Base-by-base conservation (phyloP, 2,329 filamentous ascomycete genomes). In the Helicocarpus griseus region DNA sequence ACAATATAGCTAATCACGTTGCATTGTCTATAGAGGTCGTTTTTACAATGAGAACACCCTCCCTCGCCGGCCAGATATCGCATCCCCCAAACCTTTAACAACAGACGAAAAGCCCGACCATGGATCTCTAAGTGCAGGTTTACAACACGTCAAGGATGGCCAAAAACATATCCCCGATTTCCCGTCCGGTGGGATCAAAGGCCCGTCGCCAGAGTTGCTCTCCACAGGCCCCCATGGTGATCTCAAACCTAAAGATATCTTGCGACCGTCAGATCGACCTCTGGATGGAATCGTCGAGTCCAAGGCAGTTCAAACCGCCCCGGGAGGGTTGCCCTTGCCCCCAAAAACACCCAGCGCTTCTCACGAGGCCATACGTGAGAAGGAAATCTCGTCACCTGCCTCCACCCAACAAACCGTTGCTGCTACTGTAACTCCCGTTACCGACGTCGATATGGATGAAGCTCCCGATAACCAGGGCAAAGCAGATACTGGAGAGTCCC, bases 11-110 rank as follows among this genome's bases (percentile, higher is more conserved):
- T 22, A 40, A 31, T 48, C 36, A 21, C 22, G 19, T 19, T 8
- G 5, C 56, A n/a, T 35, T 59, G 4, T 28, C 39, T 53, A 47
- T 59, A 81, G 79, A 73, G 76, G 77, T 59, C 77, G 74, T 54
- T 72, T 71, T 62, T 82, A 81, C 67, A 70, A 79, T 63, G 76
- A 79, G 65, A 65, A 72, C 57, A 77, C 77, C 48, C 70, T 80
- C 39, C 77, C 74, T 54, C 58, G 64, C 35, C 64, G 69, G 54
- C 61, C 66, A 33, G 63, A 68, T 46, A 40, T 60, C 56, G 28
- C 45, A 47, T 13, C 31, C 11, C 38, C n/a, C 29, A 26, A 33
- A 5, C 8, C 31, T 31, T 39, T 21, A n/a, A 38, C 36, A 35
- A 44, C 7, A 22, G 39, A 44, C 29, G 24, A 35, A 33, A 33